Evolutionary conservation across 2,329 filamentous ascomycete species (phyloP).

Genomic region (Periconia sp.): DNA sequence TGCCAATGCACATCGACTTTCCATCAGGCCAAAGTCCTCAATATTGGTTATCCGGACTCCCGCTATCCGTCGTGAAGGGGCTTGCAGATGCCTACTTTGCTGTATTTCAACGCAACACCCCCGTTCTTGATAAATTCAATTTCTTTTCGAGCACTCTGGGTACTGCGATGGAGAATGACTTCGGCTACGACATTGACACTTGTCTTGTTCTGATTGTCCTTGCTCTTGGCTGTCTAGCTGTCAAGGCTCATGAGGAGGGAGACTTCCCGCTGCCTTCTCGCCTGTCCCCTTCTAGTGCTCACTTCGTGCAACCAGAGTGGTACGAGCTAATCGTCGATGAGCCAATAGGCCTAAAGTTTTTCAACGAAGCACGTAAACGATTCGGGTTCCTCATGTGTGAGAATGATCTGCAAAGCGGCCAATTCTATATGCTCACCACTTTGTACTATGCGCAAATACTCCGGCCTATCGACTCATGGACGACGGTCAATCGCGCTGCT

Average conservation of each 20-base stretch:
- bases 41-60: constrained; percentile 55
- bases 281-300: constrained; percentile 9
- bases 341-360: constrained; percentile 57
- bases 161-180: constrained; percentile 56
- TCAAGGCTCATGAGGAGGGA: constrained; percentile 57
- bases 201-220: constrained; percentile 59
- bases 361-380: constrained; percentile 60
- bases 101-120: constrained; percentile 61
- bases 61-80: constrained; percentile 56
- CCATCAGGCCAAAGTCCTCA: constrained; percentile 42
- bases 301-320: constrained; percentile 41
- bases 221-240: constrained; percentile 58
- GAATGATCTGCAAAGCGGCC: constrained; percentile 58
- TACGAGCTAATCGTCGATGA: constrained; percentile 44
- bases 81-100: constrained; percentile 61
- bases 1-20: constrained; percentile 48
- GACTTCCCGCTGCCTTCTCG: constrained; percentile 53
- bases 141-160: constrained; percentile 59
- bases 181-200: constrained; percentile 59
- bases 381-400: constrained; percentile 60
- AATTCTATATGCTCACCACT: constrained; percentile 60
- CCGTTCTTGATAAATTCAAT: constrained; percentile 59
- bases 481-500: constrained; percentile 59
- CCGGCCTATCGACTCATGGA: constrained; percentile 61
- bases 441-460: constrained; percentile 60